Conservation (phyloP, 164 flowering plant genomes). For the Macadamia integrifolia region DNA sequence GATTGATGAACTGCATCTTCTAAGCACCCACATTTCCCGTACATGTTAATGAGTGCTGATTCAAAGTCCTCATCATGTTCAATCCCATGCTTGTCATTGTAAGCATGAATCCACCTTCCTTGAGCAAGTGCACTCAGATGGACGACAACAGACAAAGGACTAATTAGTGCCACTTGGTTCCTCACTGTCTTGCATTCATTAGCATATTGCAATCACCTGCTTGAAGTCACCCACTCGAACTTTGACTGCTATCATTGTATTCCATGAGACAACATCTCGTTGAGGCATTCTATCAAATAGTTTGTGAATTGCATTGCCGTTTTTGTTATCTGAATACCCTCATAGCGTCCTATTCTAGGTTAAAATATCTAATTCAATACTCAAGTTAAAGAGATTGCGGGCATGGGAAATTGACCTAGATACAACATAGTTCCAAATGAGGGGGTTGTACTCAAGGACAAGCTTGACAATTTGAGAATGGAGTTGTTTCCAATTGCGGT, state of each 20-base stretch:
- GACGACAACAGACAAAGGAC: constrained; percentile 1
- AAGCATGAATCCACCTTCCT: constrained; percentile 11
- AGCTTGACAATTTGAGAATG: constrained; percentile 7
- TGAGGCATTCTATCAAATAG: constrained; percentile 6
- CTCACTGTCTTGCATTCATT: constrained; percentile 5
- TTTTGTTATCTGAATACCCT: constrained; percentile 9
- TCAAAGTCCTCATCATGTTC: constrained; percentile 9
- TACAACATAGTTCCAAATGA: constrained; percentile 1
- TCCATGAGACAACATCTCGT: constrained; percentile 8
- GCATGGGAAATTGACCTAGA: constrained; percentile 9
- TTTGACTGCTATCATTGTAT: constrained; percentile 6
- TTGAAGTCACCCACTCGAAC: constrained; percentile 9
- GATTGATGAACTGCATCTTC: constrained; percentile 9
- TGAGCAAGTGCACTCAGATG: constrained; percentile 9
- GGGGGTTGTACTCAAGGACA: neutral
- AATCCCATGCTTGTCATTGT: constrained; percentile 6
- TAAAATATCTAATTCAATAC: constrained; percentile 7
- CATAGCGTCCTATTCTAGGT: constrained; percentile 9
- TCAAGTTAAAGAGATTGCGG: constrained; percentile 3
- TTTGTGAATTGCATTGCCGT: constrained; percentile 3
- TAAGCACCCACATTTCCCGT: constrained; percentile 10
- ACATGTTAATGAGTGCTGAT: constrained; percentile 11
- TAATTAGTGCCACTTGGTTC: constrained; percentile 5
- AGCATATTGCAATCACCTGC: constrained; percentile 1
- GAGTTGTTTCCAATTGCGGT: constrained; percentile 5